phyloP scores from a whole-genome alignment of 257 asterid genomes.

The Rhazya stricta region DNA sequence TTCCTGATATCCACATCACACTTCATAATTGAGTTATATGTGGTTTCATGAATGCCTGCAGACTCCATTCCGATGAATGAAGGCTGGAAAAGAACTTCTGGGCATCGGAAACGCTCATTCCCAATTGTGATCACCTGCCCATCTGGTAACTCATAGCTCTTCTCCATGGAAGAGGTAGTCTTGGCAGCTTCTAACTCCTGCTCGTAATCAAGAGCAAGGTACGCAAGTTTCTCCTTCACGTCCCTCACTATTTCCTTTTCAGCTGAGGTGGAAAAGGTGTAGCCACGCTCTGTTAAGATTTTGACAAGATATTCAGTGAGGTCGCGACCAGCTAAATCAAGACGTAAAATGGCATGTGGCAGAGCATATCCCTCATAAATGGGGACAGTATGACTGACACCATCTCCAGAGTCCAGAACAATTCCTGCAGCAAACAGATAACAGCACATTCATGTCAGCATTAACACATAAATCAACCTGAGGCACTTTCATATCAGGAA shows the following conservation, averaged over 20 bases:
- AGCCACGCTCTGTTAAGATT: conserved; percentile 45
- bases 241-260: conserved; percentile 47
- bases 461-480: background rate
- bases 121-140: conserved; percentile 47
- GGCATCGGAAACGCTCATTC: conserved; percentile 41
- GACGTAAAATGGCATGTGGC: conserved; percentile 46
- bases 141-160: conserved; percentile 44
- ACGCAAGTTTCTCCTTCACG: conserved; percentile 38
- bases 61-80: conserved; percentile 43
- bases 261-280: conserved; percentile 38
- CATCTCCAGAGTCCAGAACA: conserved; percentile 47
- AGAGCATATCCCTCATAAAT: conserved; percentile 43
- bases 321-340: conserved; percentile 45
- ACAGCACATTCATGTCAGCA: background rate
- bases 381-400: conserved; percentile 46
- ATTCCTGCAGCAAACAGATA: conserved; percentile 26
- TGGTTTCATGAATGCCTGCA: conserved; percentile 45
- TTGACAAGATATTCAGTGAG: conserved; percentile 36
- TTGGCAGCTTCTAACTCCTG: conserved; percentile 37
- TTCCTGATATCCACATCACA: conserved; percentile 48
- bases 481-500: background rate
- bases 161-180: conserved; percentile 38
- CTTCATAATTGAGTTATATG: conserved; percentile 43
- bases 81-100: conserved; percentile 50
- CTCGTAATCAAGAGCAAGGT: conserved; percentile 43